A percentile compares a stretch with the other conserved stretches of the same genome.
Evolutionary conservation across 179 eudicot genomes (phyloP).

Genomic region (Beta macrorhiza): DNA sequence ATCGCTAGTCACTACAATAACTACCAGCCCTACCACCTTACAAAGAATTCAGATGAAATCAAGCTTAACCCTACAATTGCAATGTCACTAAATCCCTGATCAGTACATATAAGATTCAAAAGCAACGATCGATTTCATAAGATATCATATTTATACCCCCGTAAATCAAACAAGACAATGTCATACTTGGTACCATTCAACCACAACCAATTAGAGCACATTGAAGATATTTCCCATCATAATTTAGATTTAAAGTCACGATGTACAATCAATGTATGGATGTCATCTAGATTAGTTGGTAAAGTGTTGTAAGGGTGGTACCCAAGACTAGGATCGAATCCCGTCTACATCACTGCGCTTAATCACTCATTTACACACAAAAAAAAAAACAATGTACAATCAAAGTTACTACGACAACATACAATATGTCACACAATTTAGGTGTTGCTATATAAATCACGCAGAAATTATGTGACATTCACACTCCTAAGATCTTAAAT

Average conservation of each 20-base stretch:
- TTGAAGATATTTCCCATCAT: background rate
- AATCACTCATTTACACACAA: too few relatives aligned
- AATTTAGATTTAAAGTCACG: background rate
- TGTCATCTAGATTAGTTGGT: background rate
- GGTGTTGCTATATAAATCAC: background rate
- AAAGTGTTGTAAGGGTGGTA: too few relatives aligned
- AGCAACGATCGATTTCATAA: background rate
- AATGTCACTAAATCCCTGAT: too few relatives aligned
- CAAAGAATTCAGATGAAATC: too few relatives aligned
- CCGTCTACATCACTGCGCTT: too few relatives aligned
- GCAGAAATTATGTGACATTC: background rate
- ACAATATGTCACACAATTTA: background rate
- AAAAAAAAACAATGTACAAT: background rate
- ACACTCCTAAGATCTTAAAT: background rate
- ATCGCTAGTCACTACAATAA: too few relatives aligned
- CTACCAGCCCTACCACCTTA: too few relatives aligned
- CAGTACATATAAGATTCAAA: too few relatives aligned
- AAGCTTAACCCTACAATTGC: too few relatives aligned
- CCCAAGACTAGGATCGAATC: too few relatives aligned
- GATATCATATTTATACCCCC: background rate
- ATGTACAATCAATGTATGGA: background rate
- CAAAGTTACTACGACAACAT: background rate
- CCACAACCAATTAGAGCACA: background rate
- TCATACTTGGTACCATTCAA: background rate
- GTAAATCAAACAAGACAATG: background rate